A percentile compares a stretch with the other conserved stretches of the same genome.
These are phyloP conservation scores for Saposhnikovia divaricata DNA, from an alignment of 129 eudicot species.

Conservation along the genomic window DNA sequence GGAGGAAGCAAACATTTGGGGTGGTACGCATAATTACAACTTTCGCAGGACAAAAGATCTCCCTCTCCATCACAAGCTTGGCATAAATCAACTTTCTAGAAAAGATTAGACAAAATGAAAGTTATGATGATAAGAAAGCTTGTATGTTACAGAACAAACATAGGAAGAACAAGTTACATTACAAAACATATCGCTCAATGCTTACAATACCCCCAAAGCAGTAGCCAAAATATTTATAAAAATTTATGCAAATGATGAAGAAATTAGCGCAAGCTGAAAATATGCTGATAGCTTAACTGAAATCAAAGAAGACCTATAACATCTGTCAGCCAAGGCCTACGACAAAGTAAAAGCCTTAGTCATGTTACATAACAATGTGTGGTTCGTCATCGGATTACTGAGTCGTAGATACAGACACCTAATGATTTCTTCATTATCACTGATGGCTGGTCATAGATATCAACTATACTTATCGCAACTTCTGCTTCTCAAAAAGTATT, in stretches of 20 bases:
- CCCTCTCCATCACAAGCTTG: constrained; percentile 64
- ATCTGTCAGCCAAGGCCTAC: neutral
- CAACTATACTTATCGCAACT: neutral
- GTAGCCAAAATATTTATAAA: neutral
- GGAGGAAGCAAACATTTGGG: constrained; percentile 85
- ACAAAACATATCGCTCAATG: neutral
- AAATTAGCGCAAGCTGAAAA: too few species aligned
- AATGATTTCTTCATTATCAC: neutral
- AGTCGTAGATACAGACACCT: neutral
- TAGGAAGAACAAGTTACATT: neutral
- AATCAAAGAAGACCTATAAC: neutral
- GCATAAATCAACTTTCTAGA: constrained; percentile 73
- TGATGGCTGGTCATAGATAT: neutral
- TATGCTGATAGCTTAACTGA: neutral
- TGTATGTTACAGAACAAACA: neutral
- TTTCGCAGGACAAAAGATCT: constrained; percentile 59
- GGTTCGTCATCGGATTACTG: neutral
- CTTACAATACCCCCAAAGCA: neutral
- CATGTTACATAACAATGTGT: neutral
- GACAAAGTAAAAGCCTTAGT: neutral
- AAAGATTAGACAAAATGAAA: neutral
- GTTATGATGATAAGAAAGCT: neutral
- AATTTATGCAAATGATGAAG: neutral
- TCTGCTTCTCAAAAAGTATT: neutral
- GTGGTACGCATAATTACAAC: constrained; percentile 84